These are phyloP conservation scores for Xerocomellus intermedius DNA, from an alignment of 768 basidiomycete species.

Conservation along the genomic window DNA sequence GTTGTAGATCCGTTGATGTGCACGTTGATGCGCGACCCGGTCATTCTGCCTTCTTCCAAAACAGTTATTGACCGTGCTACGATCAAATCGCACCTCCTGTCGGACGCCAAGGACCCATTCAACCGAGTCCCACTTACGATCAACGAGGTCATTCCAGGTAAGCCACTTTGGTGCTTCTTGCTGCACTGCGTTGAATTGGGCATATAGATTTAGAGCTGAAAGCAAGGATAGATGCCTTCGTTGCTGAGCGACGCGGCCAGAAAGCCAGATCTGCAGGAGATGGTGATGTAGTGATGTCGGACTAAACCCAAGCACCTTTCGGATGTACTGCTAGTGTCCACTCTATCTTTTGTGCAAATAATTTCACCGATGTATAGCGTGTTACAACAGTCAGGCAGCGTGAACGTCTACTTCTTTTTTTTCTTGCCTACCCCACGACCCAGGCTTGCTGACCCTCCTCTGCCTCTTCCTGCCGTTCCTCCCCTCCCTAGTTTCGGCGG, in stretches of 20 bases:
- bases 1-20: conserved; percentile 81
- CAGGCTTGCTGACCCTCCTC: conserved; percentile 23
- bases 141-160: conserved; percentile 77
- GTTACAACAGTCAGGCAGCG: background rate
- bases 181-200: conserved; percentile 7
- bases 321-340: conserved; percentile 8
- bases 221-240: conserved; percentile 68
- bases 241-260: conserved; percentile 54
- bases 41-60: conserved; percentile 80
- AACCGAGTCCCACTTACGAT: conserved; percentile 81
- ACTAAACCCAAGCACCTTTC: conserved; percentile 8
- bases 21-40: conserved; percentile 94
- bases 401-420: conserved; percentile 30
- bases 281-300: conserved; percentile 29
- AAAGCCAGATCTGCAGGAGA: conserved; percentile 25
- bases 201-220: conserved; percentile 65
- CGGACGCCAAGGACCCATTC: conserved; percentile 92
- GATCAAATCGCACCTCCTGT: conserved; percentile 92
- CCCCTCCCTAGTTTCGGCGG: conserved; percentile 27
- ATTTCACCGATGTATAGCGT: background rate
- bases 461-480: conserved; percentile 22
- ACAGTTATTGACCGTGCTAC: conserved; percentile 82
- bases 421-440: conserved; percentile 31
- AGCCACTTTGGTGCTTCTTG: conserved; percentile 24
- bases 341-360: conserved; percentile 1